Evolutionary conservation across 2,329 filamentous ascomycete genomes (phyloP), one percentile per base, ranked within the genome.

Genomic region (Trichoderma lentiforme): DNA sequence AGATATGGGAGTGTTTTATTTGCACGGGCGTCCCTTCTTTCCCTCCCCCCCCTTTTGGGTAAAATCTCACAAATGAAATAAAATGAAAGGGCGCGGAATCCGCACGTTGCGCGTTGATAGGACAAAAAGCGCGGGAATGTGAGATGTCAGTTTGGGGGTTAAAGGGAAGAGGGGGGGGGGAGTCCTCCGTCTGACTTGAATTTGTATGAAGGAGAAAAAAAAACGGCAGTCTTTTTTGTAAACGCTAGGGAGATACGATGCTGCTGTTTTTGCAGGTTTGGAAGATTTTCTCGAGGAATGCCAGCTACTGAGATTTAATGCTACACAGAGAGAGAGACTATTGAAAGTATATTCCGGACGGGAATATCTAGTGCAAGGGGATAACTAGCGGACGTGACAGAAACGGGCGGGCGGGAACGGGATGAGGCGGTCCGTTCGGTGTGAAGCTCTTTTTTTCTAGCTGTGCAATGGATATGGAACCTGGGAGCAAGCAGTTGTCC

Each of bases 391-490:
- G 15, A 68, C 26, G 57, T 69, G 66, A 69, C n/a, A 61, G 56
- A 30, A 30, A 61, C 65, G 53, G 65, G 53, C 66, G 66, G 66
- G 56, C 66, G 56, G 66, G 66, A 57, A 69, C 66, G 66, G 66
- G 66, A 69, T 69, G 66, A 51, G 36, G 28, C 66, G 66, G 9
- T 47, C 66, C 66, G 66, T 11, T 21, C 21, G 43, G n/a, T 47
- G 18, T 47, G 18, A 47, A 9, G n/a, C 14, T 43, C 3, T 28
- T 47, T 34, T 39, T 60, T 24, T 7, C 12, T 21, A 39, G 56
- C 18, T 32, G 26, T 32, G 51, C 26, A 58, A 28, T 28, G 18
- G 56, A n/a, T 58, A 58, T 24, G 18, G 12, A 6, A 34, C 30
- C 12, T 36, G 56, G 28, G 56, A 60, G 28, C 18, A 60, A 57